phyloP scores from a whole-genome alignment of 176 grass and related monocot genomes.

The Phyllostachys edulis region DNA sequence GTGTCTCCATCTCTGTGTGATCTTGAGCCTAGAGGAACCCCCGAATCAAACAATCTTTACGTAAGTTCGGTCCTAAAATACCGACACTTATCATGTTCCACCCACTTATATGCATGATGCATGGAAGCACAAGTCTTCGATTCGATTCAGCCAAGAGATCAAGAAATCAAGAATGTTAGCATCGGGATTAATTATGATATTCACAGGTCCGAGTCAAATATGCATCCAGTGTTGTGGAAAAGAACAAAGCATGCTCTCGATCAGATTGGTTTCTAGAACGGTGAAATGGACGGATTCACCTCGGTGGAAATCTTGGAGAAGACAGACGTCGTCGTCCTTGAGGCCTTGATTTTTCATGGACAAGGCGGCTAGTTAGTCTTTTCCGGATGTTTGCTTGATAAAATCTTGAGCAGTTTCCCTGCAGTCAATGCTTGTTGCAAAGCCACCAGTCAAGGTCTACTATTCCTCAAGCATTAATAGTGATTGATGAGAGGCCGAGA shows the following conservation, averaged over 20 bases:
- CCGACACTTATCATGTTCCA: too few relatives aligned
- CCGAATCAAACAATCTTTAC: too few relatives aligned
- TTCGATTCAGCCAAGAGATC: neutral
- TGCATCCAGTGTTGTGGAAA: neutral
- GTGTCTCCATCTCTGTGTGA: too few relatives aligned
- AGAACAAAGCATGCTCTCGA: neutral
- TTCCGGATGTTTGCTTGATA: neutral
- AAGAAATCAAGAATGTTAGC: neutral
- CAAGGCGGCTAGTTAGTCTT: neutral
- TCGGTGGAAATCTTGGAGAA: neutral
- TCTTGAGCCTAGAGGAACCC: too few relatives aligned
- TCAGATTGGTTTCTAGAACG: conserved; percentile 24
- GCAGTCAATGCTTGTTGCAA: neutral
- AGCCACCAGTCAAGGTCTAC: neutral
- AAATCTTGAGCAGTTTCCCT: neutral
- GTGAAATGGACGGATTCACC: neutral
- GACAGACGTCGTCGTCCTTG: neutral
- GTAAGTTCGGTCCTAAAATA: too few relatives aligned
- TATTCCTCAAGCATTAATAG: neutral
- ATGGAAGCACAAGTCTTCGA: neutral
- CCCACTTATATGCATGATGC: neutral
- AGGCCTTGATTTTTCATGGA: neutral
- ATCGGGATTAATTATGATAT: neutral
- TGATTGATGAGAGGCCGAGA: neutral
- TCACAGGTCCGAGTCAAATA: neutral